Evolutionary conservation across 768 basidiomycete species (phyloP).

Genomic region (Sutorius australiensis): DNA sequence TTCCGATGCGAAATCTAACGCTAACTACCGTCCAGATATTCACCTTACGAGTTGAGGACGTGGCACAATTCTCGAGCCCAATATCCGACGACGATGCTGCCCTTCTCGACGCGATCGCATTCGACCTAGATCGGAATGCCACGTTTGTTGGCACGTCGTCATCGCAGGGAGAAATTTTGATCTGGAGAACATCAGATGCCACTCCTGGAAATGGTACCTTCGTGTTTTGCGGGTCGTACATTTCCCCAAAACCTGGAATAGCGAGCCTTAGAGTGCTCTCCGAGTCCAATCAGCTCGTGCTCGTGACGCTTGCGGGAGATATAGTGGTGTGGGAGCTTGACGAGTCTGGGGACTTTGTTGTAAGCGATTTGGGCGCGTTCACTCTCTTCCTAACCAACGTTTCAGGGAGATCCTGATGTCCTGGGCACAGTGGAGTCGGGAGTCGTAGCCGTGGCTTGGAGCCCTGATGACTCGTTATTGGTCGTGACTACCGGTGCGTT

Average conservation of each 20-base stretch:
- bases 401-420: constrained; percentile 49
- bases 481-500: constrained; percentile 71
- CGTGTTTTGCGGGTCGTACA: constrained; percentile 25
- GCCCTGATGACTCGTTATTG: constrained; percentile 87
- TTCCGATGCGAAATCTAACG: constrained; percentile 55
- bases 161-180: constrained; percentile 51
- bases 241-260: constrained; percentile 38
- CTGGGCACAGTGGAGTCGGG: constrained; percentile 87
- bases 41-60: constrained; percentile 14
- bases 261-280: constrained; percentile 66
- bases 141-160: constrained; percentile 61
- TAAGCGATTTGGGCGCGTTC: constrained; percentile 29
- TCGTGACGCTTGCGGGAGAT: constrained; percentile 76
- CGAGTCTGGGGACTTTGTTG: constrained; percentile 40
- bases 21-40: constrained; percentile 33
- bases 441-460: constrained; percentile 81
- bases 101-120: constrained; percentile 44
- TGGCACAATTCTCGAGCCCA: constrained; percentile 11
- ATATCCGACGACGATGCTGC: constrained; percentile 23
- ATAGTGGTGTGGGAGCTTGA: constrained; percentile 66
- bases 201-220: constrained; percentile 6
- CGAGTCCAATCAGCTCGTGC: constrained; percentile 62
- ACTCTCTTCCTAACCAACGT: constrained; percentile 3
- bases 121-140: constrained; percentile 63
- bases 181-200: constrained; percentile 45